A percentile compares a stretch with the other conserved stretches of the same genome.
Conservation (phyloP, 345 rosid species). For the Rhodomyrtus tomentosa region DNA sequence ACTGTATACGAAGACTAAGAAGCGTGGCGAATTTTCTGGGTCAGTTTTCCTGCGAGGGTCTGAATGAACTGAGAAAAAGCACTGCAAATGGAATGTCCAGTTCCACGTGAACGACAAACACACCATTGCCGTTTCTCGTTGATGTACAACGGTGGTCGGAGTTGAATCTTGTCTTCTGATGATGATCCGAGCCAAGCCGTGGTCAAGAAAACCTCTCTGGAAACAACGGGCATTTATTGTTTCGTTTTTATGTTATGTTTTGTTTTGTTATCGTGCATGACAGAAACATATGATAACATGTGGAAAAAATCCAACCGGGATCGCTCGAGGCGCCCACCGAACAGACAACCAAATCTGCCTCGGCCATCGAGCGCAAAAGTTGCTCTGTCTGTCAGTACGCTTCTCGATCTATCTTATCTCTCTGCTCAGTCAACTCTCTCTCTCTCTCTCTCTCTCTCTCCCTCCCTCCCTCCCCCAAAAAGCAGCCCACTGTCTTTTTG, state of each 20-base stretch:
- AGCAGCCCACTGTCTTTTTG: conserved; percentile 1
- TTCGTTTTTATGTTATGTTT: no score
- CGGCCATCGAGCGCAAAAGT: neutral
- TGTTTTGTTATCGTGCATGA: neutral
- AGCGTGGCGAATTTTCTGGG: neutral
- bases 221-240: neutral
- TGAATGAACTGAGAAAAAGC: neutral
- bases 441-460: neutral
- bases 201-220: neutral
- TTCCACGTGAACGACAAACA: neutral
- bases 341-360: conserved; percentile 1
- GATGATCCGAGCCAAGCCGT: neutral
- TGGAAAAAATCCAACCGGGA: neutral
- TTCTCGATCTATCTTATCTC: neutral
- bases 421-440: neutral
- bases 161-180: neutral
- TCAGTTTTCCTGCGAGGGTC: neutral
- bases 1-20: neutral
- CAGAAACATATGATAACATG: neutral
- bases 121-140: neutral
- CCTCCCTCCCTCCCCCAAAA: neutral
- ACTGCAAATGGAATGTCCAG: neutral
- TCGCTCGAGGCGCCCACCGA: neutral
- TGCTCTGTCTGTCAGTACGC: neutral
- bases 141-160: neutral